These are phyloP conservation scores for Parastagonospora avenae DNA, from an alignment of 2,329 filamentous ascomycete genomes.

Conservation along the genomic window DNA sequence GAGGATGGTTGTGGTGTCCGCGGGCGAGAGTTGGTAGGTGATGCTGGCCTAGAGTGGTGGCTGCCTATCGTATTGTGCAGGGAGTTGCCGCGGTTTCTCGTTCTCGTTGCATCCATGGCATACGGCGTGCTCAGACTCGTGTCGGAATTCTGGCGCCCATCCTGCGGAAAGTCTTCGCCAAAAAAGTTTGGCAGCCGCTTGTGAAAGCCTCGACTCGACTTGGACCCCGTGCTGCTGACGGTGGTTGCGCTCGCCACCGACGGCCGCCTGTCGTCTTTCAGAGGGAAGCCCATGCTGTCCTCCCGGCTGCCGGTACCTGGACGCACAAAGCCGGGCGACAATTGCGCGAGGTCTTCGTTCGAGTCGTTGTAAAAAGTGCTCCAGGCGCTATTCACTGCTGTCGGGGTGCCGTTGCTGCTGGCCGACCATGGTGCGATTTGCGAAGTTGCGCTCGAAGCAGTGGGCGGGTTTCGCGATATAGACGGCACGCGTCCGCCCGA, in stretches of 20 bases:
- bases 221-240: slow-evolving; percentile 83
- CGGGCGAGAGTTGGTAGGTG: slow-evolving; percentile 76
- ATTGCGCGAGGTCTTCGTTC: slow-evolving; percentile 70
- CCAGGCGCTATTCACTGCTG: slow-evolving; percentile 51
- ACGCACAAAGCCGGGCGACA: slow-evolving; percentile 70
- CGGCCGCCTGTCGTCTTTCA: slow-evolving; percentile 74
- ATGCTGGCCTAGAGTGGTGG: slow-evolving; percentile 62
- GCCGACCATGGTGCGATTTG: slow-evolving; percentile 59
- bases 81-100: slow-evolving; percentile 80
- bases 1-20: slow-evolving; percentile 85
- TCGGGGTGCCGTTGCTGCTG: slow-evolving; percentile 43
- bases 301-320: slow-evolving; percentile 59
- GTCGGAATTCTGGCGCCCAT: slow-evolving; percentile 70
- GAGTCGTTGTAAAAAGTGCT: slow-evolving; percentile 76
- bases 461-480: slow-evolving; percentile 62
- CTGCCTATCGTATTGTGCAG: slow-evolving; percentile 67
- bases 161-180: slow-evolving; percentile 82
- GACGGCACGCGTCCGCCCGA: slow-evolving; percentile 62
- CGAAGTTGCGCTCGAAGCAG: slow-evolving; percentile 58
- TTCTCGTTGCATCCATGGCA: slow-evolving; percentile 63
- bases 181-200: slow-evolving; percentile 92
- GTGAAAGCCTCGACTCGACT: slow-evolving; percentile 68
- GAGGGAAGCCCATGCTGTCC: slow-evolving; percentile 53
- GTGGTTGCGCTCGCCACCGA: slow-evolving; percentile 88
- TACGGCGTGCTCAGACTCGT: slow-evolving; percentile 60